Conservation (phyloP, 1,284 basidiomycete species). For the Ganoderma sinense region DNA sequence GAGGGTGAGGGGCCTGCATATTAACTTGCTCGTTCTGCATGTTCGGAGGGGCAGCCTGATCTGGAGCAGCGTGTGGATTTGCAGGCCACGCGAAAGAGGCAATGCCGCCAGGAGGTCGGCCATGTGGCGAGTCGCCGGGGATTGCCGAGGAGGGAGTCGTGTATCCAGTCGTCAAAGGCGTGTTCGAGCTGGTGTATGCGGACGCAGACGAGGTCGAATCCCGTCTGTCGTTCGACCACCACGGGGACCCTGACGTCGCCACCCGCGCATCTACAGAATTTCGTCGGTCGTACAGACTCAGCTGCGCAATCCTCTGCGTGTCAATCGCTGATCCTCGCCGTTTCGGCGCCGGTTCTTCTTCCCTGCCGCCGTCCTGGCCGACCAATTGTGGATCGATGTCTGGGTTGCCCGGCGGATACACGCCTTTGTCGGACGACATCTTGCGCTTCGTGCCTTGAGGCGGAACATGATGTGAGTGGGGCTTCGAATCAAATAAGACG, state of each 20-base stretch:
- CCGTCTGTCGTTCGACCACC: constrained; percentile 72
- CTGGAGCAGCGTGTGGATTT: constrained; percentile 49
- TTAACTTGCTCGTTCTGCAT: constrained; percentile 52
- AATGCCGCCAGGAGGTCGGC: constrained; percentile 66
- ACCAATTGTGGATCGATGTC: constrained; percentile 71
- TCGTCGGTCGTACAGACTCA: constrained; percentile 78
- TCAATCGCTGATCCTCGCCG: constrained; percentile 83
- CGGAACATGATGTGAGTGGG: constrained; percentile 41
- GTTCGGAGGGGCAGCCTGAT: constrained; percentile 39
- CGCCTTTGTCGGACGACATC: constrained; percentile 72
- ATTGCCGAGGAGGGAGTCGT: constrained; percentile 62
- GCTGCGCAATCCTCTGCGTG: constrained; percentile 71
- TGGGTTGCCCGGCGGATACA: constrained; percentile 56
- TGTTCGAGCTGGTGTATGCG: constrained; percentile 60
- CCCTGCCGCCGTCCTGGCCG: constrained; percentile 73
- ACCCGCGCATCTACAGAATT: constrained; percentile 72
- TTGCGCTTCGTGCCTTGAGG: constrained; percentile 80
- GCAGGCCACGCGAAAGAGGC: constrained; percentile 77
- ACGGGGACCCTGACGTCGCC: constrained; percentile 46
- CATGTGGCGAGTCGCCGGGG: constrained; percentile 70
- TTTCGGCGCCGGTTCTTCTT: constrained; percentile 78
- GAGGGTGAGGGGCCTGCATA: constrained; percentile 46
- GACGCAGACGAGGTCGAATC: constrained; percentile 76
- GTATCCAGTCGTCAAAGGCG: constrained; percentile 55
- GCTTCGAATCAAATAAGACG: constrained; percentile 21